These are phyloP conservation scores for Daldinia decipiens DNA, from an alignment of 495 filamentous ascomycete genomes.

Conservation along the genomic window DNA sequence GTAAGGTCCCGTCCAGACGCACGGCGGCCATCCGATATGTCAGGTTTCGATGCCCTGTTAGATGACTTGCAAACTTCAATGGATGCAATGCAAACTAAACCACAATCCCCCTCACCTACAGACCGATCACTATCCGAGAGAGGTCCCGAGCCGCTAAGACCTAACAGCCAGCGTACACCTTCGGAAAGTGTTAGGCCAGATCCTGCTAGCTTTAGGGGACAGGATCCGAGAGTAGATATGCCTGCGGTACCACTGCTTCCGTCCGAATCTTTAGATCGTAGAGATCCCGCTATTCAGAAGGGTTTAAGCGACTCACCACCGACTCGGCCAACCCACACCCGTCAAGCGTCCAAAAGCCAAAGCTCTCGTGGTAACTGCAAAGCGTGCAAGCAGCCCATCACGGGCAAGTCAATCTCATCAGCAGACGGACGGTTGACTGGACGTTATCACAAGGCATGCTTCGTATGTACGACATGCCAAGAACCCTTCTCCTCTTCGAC, in stretches of 20 bases:
- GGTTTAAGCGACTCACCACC: constrained; percentile 35
- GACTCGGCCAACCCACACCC: constrained; percentile 42
- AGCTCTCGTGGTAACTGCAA: constrained; percentile 78
- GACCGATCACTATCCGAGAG: constrained; percentile 42
- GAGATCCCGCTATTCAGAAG: constrained; percentile 43
- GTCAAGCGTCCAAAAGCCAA: constrained; percentile 30
- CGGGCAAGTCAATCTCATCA: constrained; percentile 91
- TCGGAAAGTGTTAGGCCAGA: constrained; percentile 51
- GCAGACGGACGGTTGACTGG: constrained; percentile 94
- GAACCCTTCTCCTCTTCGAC: constrained; percentile 86
- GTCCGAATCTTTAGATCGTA: constrained; percentile 20
- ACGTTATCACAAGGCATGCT: constrained; percentile 92
- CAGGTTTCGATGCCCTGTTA: constrained; percentile 61
- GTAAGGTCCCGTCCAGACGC: constrained; percentile 49
- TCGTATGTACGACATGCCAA: constrained; percentile 86
- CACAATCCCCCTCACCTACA: constrained; percentile 42
- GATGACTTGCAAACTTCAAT: constrained; percentile 63
- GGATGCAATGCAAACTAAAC: constrained; percentile 45
- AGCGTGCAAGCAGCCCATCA: constrained; percentile 80
- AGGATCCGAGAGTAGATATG: constrained; percentile 23
- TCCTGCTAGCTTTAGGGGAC: constrained; percentile 34
- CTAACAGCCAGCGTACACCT: constrained; percentile 44
- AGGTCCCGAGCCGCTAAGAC: constrained; percentile 33
- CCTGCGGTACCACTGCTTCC: constrained; percentile 25
- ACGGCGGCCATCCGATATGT: constrained; percentile 52